Conservation (phyloP, 1,139 yeast genomes). For the Pichia sp. region DNA sequence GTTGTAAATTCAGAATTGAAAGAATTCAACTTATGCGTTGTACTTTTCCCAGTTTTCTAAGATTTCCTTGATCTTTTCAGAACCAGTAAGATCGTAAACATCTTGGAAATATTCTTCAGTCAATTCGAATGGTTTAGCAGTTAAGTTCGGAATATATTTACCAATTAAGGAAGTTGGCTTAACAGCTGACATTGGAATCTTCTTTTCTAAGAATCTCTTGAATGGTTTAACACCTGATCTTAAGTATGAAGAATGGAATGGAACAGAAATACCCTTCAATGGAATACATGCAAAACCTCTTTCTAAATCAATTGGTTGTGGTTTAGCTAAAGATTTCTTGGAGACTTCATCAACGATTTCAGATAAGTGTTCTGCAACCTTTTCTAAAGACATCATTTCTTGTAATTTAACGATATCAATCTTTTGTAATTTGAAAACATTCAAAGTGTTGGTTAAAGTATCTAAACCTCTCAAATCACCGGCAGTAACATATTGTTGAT, state of each 20-base stretch:
- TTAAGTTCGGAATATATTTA: conserved; percentile 96
- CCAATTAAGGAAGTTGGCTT: conserved; percentile 90
- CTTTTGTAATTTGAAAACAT: conserved; percentile 88
- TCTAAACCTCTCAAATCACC: conserved; percentile 96
- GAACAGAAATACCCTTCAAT: conserved; percentile 95
- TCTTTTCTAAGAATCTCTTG: conserved; percentile 94
- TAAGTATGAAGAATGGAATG: conserved; percentile 97
- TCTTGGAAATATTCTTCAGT: conserved; percentile 96
- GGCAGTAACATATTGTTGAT: conserved; percentile 96
- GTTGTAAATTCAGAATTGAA: too few relatives aligned
- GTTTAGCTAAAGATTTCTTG: conserved; percentile 72
- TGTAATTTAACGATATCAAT: conserved; percentile 86
- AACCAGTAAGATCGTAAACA: conserved; percentile 84
- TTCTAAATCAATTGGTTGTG: conserved; percentile 93
- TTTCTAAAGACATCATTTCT: conserved; percentile 72
- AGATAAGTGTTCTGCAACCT: conserved; percentile 77
- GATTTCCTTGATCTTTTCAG: conserved; percentile 83
- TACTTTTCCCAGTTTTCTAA: conserved; percentile 93
- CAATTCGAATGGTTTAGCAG: conserved; percentile 94
- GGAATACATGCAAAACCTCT: conserved; percentile 99
- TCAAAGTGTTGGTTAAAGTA: conserved; percentile 85
- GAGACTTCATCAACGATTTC: conserved; percentile 86
- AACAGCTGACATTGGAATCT: conserved; percentile 90
- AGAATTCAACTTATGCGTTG: conserved; percentile 31
- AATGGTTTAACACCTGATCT: conserved; percentile 98